These are phyloP conservation scores for Sarocladium kiliense DNA, from an alignment of 2,329 filamentous ascomycete genomes.

Conservation along the genomic window DNA sequence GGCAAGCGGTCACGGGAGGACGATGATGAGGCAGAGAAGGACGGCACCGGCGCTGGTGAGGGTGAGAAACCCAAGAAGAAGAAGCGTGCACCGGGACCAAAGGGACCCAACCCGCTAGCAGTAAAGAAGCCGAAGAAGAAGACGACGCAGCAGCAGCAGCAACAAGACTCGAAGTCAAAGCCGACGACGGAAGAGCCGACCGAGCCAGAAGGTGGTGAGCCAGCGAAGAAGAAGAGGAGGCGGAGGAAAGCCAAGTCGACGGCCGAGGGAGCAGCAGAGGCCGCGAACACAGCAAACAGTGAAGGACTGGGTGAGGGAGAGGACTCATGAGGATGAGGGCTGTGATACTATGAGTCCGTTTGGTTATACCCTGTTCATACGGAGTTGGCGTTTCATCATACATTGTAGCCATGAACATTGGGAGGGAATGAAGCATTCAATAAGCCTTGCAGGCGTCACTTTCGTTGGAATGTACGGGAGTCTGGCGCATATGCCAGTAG, in stretches of 20 bases:
- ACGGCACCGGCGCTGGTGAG: slow-evolving; percentile 12
- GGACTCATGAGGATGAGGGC: slow-evolving; percentile 15
- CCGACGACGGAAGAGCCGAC: background rate
- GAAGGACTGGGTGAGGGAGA: slow-evolving; percentile 11
- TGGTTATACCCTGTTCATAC: slow-evolving; percentile 6
- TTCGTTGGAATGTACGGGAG: background rate
- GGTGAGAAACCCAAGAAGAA: slow-evolving; percentile 42
- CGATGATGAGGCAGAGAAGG: slow-evolving; percentile 37
- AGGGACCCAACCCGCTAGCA: slow-evolving; percentile 66
- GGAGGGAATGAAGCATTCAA: background rate
- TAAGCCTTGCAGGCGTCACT: background rate
- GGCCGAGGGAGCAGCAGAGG: slow-evolving; percentile 12
- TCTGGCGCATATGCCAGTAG: background rate
- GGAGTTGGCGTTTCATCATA: background rate
- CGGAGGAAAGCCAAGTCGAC: slow-evolving; percentile 24
- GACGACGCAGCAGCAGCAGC: slow-evolving; percentile 12
- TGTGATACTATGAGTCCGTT: background rate
- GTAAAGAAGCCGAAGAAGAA: slow-evolving; percentile 64
- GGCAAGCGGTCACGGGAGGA: slow-evolving; percentile 48
- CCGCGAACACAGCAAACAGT: background rate
- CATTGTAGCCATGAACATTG: background rate
- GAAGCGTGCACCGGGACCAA: slow-evolving; percentile 50
- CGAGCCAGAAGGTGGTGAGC: slow-evolving; percentile 20
- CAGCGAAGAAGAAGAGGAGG: slow-evolving; percentile 24
- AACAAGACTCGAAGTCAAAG: background rate